Evolutionary conservation across 768 basidiomycete genomes (phyloP), one percentile per base, ranked within the genome.

Genomic region (Pleurotus eryngii): DNA sequence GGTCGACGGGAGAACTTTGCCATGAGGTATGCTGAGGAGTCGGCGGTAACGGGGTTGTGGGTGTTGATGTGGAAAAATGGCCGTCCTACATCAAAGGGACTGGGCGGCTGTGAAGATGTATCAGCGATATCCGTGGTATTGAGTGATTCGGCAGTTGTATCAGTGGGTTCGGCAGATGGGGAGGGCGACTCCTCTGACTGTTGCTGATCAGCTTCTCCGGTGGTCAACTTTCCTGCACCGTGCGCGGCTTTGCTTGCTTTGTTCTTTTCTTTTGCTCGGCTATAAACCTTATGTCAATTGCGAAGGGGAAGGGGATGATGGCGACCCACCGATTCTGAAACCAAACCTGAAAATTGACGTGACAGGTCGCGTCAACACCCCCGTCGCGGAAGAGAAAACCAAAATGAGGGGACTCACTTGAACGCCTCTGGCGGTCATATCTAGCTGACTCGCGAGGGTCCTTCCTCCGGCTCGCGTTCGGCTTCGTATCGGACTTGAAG

Each of bases 371-470:
- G 55, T 55, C 50, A 39, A 48, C 58, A 60, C 27, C 20, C 49
- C 39, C 37, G 59, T 22, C 20, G 47, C 42, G 26, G 45, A 18
- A 42, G 37, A 12, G 26, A 46, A 54, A 35, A 57, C 14, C 49
- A 59, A 49, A 42, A 30, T 40, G 24, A 9, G 24, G 37, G 15
- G 35, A 83, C 78, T 48, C 57, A 96, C 95, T 82, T 98, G 95
- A 2, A 98, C 91, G n/a, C 92, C 93, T 59, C 95, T 78, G 18
- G 93, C 85, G 8, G 91, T 90, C 95, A 98, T 98, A 60, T 86
- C 87, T 57, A 98, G 83, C 73, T 93, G 81, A 8, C 79, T 74
- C 0, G 94, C 89, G 54, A 98, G 83, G 83, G 61, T 83, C 79
- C 70, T 90, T 92, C 64, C 96, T 81, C 38, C 89, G 75, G 5